Base-by-base conservation (phyloP, 257 asterid genomes). In the Eustoma russellianum region DNA sequence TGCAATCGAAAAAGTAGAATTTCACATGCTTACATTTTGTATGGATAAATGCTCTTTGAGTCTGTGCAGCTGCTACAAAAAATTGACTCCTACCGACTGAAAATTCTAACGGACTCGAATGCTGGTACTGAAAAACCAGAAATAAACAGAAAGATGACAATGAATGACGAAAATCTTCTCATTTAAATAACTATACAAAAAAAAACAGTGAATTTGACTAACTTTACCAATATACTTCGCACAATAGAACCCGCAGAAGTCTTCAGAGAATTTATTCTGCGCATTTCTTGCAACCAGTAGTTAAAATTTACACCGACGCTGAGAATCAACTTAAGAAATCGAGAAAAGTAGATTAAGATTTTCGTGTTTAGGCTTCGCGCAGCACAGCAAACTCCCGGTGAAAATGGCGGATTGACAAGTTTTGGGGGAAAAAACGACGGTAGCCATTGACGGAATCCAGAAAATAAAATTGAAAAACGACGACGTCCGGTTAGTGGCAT, bases 191-290 rank as follows among this genome's bases (percentile, higher is more conserved):
- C 10, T 53, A 46, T 8, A 48, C 17, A 16, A 16, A 41, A 41
- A 43, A 2, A 38, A 38, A 10, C 12, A 7, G 43, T 8, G 43
- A 38, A 38, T 14, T 8, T 7, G 54, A 7, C 2, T 30, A 57
- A 46, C 45, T 55, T 61, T 81, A 83, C 95, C 90, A 53, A 52
- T 57, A 71, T 41, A 35, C 49, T 78, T 33, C 58, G 74, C 50
- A 72, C 44, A 49, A 68, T 52, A 7, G 74, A 74, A 63, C 67
- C 68, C 43, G 79, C 55, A 41, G 77, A 60, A 50, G 66, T 67
- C 12, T 78, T 41, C 6, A 70, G 48, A 68, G 76, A 64, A 55
- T 59, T 70, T 49, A 62, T 47, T 55, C 74, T 61, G 19, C 77
- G 59, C 80, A 74, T 74, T 67, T 53, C 43, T 38, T 38, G 43